Evolutionary conservation across 1,139 yeast species (phyloP).

Genomic region (Hanseniaspora sp.): DNA sequence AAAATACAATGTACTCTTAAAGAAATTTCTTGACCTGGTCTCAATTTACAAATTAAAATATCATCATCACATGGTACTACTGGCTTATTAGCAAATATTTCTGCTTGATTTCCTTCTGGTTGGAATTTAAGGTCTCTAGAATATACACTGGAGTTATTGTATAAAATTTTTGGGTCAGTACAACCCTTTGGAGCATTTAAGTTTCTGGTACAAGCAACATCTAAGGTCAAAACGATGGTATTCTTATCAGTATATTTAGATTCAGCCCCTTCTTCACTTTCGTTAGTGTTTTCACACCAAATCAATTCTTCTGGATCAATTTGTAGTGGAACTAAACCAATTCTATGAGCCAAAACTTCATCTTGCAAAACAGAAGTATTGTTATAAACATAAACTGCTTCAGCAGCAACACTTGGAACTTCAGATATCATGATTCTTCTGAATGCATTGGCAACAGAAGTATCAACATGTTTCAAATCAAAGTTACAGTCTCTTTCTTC

Average conservation of each 20-base stretch:
- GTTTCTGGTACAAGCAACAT: conserved; percentile 73
- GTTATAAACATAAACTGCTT: conserved; percentile 77
- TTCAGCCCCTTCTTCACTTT: conserved; percentile 41
- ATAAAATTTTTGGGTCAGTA: conserved; percentile 72
- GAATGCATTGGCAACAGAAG: conserved; percentile 90
- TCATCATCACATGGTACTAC: conserved; percentile 78
- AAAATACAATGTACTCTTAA: conserved; percentile 81
- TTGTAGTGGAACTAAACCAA: conserved; percentile 81
- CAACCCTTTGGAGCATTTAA: conserved; percentile 71
- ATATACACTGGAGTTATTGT: conserved; percentile 73
- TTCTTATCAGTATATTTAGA: conserved; percentile 66
- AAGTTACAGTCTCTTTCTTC: conserved; percentile 70
- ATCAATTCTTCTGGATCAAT: conserved; percentile 79
- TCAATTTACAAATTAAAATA: conserved; percentile 75
- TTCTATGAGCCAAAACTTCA: conserved; percentile 89
- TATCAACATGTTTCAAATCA: conserved; percentile 75
- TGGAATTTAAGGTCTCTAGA: conserved; percentile 82
- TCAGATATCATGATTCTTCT: conserved; percentile 95
- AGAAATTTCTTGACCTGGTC: conserved; percentile 95
- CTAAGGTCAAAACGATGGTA: conserved; percentile 72
- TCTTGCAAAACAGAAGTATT: conserved; percentile 95
- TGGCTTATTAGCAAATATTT: conserved; percentile 54
- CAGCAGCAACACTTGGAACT: conserved; percentile 93
- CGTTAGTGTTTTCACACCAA: conserved; percentile 61
- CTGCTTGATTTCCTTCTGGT: conserved; percentile 81